Evolutionary conservation across 31 red algal species (phyloP), one percentile per base, ranked within the genome.

Genomic region (Bonnemaisonia californica): DNA sequence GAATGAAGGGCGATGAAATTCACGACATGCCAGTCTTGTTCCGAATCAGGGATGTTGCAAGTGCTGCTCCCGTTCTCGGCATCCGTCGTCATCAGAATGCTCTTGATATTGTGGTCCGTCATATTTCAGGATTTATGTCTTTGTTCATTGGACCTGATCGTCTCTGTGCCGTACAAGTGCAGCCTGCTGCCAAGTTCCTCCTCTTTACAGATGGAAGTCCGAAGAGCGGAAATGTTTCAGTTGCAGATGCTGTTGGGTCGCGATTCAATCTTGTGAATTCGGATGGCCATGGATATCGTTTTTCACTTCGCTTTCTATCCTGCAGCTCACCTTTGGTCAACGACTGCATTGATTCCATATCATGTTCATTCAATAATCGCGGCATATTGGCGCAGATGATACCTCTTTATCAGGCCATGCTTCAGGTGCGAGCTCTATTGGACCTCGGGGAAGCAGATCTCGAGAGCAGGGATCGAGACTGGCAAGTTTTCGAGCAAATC

Each of bases 141-240:
- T 63, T 91, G 40, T 79, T 91, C 40, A 91, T 91, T 64, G 88
- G 88, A 38, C 71, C 78, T 12, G 83, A 84, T 69, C 33, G 80
- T 32, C 39, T 91, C 28, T 91, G 88, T 68, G 41, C 88, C 18
- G 88, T 91, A 31, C 45, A 71, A 35, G 34, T 80, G 2, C 31
- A 68, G 59, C 30, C 39, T 11, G 3, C 58, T 13, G 1, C 77
- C 45, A 51, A 51, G 45, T 16, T 51, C 16, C 16, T 16, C 9
- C 9, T 7, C 7, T 51, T 51, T 16, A 16, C 9, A 11, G 45
- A 51, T 7, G 16, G 7, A 51, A 51, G 45, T 51, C 45, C 7
- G 16, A 51, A 51, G 45, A 51, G 45, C 7, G 45, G 16, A 7
- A 51, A 51, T 51, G 9, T 51, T 51, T 7, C 16, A 11, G 45